Evolutionary conservation across 345 rosid species (phyloP).

Genomic region (Citrus hindsii): DNA sequence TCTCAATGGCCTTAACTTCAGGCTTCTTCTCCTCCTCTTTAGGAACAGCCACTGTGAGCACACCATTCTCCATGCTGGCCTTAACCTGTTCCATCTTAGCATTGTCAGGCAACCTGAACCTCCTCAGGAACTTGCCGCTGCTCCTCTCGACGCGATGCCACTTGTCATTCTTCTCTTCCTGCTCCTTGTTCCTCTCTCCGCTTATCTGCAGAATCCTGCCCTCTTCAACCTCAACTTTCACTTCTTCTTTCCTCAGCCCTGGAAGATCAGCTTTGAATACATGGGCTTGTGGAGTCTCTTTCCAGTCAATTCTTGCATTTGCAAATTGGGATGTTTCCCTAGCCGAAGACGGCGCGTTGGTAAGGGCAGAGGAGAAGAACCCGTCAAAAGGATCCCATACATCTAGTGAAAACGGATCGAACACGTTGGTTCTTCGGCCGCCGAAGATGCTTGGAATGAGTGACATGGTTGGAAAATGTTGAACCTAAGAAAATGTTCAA

Average conservation of each 20-base stretch:
- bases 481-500: background rate
- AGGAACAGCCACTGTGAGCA: conserved; percentile 40
- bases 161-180: conserved; percentile 34
- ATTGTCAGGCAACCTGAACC: conserved; percentile 42
- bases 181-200: conserved; percentile 23
- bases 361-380: background rate
- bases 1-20: conserved; percentile 45
- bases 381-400: conserved; percentile 13
- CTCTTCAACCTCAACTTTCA: background rate
- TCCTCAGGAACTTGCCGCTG: conserved; percentile 34
- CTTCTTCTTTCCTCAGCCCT: conserved; percentile 34
- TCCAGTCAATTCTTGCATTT: conserved; percentile 28
- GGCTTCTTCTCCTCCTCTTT: conserved; percentile 33
- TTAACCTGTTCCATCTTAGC: conserved; percentile 36
- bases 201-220: background rate
- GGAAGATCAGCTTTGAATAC: conserved; percentile 40
- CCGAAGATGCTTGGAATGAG: conserved; percentile 39
- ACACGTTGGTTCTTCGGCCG: conserved; percentile 23
- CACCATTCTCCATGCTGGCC: conserved; percentile 56
- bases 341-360: conserved; percentile 10
- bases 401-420: conserved; percentile 28
- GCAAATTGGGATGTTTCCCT: conserved; percentile 16
- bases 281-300: conserved; percentile 36
- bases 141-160: conserved; percentile 39
- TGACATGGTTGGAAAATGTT: conserved; percentile 19